Evolutionary conservation across 1,139 yeast genomes (phyloP), one percentile per base, ranked within the genome.

Genomic region (Pichia sp.): DNA sequence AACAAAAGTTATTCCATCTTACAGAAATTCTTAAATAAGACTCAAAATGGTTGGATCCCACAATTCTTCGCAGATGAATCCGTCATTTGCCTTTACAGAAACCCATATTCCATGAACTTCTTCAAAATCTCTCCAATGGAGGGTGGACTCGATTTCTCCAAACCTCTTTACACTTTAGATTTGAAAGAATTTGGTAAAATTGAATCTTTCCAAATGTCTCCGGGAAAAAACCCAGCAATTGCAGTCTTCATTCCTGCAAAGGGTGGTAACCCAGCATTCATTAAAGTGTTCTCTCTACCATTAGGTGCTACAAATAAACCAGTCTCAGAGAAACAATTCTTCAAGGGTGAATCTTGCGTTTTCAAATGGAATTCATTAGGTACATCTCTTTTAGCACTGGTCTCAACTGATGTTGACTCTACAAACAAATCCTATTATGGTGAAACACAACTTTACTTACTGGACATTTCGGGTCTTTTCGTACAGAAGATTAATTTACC

Each of bases 391-490:
- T 67, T 93, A 54, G 96, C 95, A 39, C 72, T 88, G 52, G 94
- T 96, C 9, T 83, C 94, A 35, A 91, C 97, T 19, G 98, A 91
- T 61, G 95, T 91, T 50, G 98, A 93, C 63, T 73, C 93, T 31
- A 74, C 94, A 19, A 94, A 94, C 60, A 80, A 91, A 66, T 82
- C 94, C 3, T 93, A 93, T 64, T 93, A 93, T 57, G 99, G 99
- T 45, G 97, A 93, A 66, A 85, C 95, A 37, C 87, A 91, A 48
- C 69, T 93, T 50, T 93, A 88, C 57, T 64, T 93, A 43, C 71
- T 93, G 48, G 96, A 96, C 38, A 83, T 88, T 52, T 87, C 94
- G 17, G 97, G 96, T 9, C 74, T 91, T 27, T 87, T 85, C 55
- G 95, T 91, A 53, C 84, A 91, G 31, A 72, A 96, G 53, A 88